Percentiles rank a stretch among this genome's conserved stretches.
Evolutionary conservation across 2,329 filamentous ascomycete genomes (phyloP).

Genomic region (Calonectria pseudoturangicola): DNA sequence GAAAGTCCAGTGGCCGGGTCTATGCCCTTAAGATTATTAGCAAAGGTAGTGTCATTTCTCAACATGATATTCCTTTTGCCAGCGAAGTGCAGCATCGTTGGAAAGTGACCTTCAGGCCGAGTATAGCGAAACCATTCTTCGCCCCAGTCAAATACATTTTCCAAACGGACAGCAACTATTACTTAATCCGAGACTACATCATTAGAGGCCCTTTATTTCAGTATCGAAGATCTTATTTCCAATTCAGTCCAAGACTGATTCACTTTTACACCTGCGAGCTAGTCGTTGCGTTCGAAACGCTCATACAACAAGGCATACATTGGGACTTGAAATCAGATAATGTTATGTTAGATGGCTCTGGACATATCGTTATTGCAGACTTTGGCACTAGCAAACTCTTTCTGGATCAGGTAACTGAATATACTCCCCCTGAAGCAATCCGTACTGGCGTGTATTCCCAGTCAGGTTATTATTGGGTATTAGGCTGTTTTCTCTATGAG

Average conservation of each 20-base stretch:
- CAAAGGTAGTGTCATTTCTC: neutral
- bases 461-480: neutral
- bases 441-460: neutral
- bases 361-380: neutral
- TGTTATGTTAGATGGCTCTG: neutral
- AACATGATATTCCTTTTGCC: neutral
- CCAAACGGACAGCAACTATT: neutral
- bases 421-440: neutral
- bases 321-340: neutral
- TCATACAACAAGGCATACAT: neutral
- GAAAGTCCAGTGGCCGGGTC: neutral
- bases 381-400: neutral
- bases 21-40: neutral
- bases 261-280: neutral
- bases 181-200: neutral
- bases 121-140: neutral
- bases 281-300: neutral
- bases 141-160: slow-evolving; percentile 6
- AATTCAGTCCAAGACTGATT: neutral
- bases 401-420: neutral
- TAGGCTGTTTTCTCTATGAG: neutral
- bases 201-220: neutral
- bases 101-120: neutral
- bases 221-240: neutral
- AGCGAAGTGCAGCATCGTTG: neutral